Evolutionary conservation across 2,329 filamentous ascomycete genomes (phyloP), one percentile per base, ranked within the genome.

Genomic region (Aurifilum marmelostoma): DNA sequence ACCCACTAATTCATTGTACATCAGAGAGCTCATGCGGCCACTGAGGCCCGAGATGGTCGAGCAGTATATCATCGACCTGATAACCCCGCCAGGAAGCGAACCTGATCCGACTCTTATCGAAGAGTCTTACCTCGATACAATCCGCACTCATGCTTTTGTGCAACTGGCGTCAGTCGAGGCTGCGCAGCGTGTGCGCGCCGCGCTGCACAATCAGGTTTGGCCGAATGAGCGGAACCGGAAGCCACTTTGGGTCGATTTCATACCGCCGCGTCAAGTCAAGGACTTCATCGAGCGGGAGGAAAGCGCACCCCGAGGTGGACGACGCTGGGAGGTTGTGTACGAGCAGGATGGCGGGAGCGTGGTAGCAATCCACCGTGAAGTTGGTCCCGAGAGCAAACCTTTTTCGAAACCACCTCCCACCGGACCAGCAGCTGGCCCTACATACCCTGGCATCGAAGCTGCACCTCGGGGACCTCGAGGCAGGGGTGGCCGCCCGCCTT

Each of bases 11-110:
- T 91, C 92, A 21, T 83, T 98, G 61, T 98, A 97, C 80, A 96
- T 98, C 74, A 90, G 91, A 78, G 91, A 97, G 75, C 88, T 98
- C 67, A 94, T 97, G 88, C 90, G 95, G 61, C 94, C 96, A 12
- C 83, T 98, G 29, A 91, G 93, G 69, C 86, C 89, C 0, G 81
- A 83, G 34, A 83, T 84, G 24, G 86, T 98, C 1, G 88, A 87
- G 74, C 84, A 86, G 1, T 89, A 97, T 75, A 84, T 98, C 5
- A 77, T 87, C 58, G 81, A 86, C 8, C 85, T 97, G 54, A 92
- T 93, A 1, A 84, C 89, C 3, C 83, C 89, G 0, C 82, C 87
- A 1, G 81, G 81, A 34, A 78, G 81, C 27, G 78, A 84, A 2
- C 79, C 83, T 1, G 83, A 89, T 63, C 77, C 85, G 7, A 83